These are phyloP conservation scores for Euptelea pleiosperma DNA, from an alignment of 164 flowering plant genomes.

Conservation along the genomic window DNA sequence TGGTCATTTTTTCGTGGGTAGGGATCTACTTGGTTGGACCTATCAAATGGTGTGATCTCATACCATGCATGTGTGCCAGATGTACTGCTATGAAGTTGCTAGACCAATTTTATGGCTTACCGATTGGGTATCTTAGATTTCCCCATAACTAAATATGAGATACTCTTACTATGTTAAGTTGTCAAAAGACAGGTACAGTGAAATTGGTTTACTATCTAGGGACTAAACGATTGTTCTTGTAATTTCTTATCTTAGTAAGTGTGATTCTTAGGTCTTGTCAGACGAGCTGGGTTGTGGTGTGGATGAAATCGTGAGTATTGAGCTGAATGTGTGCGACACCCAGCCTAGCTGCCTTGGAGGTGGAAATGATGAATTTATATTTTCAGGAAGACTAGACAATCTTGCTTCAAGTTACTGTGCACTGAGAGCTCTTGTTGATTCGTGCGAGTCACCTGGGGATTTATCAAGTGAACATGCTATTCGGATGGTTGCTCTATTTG, in stretches of 20 bases:
- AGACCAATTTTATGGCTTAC: no score
- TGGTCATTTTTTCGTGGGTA: no score
- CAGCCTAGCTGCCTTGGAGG: slow-evolving; percentile 98
- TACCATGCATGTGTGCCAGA: neutral
- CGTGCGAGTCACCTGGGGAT: slow-evolving; percentile 50
- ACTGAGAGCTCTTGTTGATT: slow-evolving; percentile 82
- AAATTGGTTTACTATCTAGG: no score
- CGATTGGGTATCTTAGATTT: neutral
- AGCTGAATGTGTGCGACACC: slow-evolving; percentile 86
- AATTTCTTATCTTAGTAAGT: slow-evolving; percentile 2
- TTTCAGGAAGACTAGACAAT: slow-evolving; percentile 93
- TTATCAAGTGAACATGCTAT: slow-evolving; percentile 69
- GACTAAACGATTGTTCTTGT: neutral
- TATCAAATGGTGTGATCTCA: no score
- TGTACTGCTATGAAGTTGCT: neutral
- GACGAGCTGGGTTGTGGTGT: slow-evolving; percentile 58
- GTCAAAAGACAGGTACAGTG: no score
- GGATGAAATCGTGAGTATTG: slow-evolving; percentile 70
- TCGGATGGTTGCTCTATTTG: slow-evolving; percentile 92
- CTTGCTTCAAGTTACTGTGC: slow-evolving; percentile 95
- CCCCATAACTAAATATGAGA: no score
- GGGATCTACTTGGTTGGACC: no score
- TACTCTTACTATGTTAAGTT: no score
- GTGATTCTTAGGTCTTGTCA: slow-evolving; percentile 53
- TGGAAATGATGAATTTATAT: slow-evolving; percentile 83